Conservation (phyloP, 2,329 filamentous ascomycete genomes). For the Phoma sp. region DNA sequence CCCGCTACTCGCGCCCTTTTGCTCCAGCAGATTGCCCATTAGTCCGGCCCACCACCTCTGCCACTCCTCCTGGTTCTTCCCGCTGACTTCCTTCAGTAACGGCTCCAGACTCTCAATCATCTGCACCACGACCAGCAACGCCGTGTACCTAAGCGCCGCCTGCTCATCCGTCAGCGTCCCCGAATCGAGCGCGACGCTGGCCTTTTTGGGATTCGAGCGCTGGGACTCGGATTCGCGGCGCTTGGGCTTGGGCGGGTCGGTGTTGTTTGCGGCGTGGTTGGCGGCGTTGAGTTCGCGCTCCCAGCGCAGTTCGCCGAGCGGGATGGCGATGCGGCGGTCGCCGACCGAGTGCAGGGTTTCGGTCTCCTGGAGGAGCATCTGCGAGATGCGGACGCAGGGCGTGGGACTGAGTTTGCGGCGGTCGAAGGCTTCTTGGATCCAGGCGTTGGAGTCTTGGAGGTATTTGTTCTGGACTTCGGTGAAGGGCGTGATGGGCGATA, state of each 20-base stretch:
- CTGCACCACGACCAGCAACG: slow-evolving; percentile 81
- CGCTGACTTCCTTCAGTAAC: slow-evolving; percentile 79
- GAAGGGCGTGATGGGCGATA: slow-evolving; percentile 83
- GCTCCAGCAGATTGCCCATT: slow-evolving; percentile 82
- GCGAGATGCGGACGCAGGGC: slow-evolving; percentile 78
- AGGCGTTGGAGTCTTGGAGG: slow-evolving; percentile 82
- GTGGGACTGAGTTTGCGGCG: slow-evolving; percentile 72
- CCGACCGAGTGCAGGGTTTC: slow-evolving; percentile 73
- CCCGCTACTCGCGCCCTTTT: slow-evolving; percentile 79
- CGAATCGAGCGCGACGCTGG: slow-evolving; percentile 36
- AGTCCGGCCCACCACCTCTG: slow-evolving; percentile 87
- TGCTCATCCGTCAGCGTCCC: slow-evolving; percentile 72
- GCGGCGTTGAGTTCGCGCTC: slow-evolving; percentile 71
- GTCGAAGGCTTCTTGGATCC: slow-evolving; percentile 80
- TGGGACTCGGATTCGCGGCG: slow-evolving; percentile 63
- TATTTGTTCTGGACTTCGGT: slow-evolving; percentile 82
- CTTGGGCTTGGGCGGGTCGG: slow-evolving; percentile 45
- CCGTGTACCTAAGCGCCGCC: slow-evolving; percentile 76
- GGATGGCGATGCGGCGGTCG: slow-evolving; percentile 82
- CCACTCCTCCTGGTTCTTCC: slow-evolving; percentile 92
- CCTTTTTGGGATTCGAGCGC: slow-evolving; percentile 44
- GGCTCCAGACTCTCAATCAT: slow-evolving; percentile 87
- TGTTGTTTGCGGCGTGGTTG: slow-evolving; percentile 9
- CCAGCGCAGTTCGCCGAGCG: slow-evolving; percentile 84
- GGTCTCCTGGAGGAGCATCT: slow-evolving; percentile 82